Evolutionary conservation across 495 filamentous ascomycete genomes (phyloP).

Genomic region (Aspergillus kassunensis): DNA sequence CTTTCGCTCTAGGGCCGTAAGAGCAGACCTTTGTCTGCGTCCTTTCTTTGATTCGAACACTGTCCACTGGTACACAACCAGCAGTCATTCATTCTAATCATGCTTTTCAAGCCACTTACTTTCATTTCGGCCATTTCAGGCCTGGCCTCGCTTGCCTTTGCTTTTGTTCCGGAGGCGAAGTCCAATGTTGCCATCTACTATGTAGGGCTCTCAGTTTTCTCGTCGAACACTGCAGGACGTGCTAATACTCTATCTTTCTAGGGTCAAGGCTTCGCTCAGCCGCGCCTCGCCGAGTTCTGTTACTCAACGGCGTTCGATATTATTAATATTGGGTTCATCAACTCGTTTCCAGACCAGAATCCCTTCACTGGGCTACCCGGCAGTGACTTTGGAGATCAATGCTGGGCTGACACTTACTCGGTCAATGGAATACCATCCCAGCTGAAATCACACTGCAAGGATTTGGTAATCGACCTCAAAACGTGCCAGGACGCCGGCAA

Average conservation of each 20-base stretch:
- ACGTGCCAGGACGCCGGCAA: conserved; percentile 64
- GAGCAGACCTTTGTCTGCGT: conserved; percentile 49
- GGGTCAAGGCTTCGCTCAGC: conserved; percentile 47
- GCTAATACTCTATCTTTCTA: conserved; percentile 25
- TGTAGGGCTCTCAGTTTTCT: conserved; percentile 30
- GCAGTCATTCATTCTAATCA: conserved; percentile 28
- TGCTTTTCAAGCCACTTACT: conserved; percentile 31
- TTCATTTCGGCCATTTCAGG: conserved; percentile 27
- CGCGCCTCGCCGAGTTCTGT: conserved; percentile 54
- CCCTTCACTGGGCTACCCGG: conserved; percentile 2
- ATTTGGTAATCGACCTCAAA: conserved; percentile 12
- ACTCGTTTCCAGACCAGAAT: conserved; percentile 55
- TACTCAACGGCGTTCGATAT: conserved; percentile 57
- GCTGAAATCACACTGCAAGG: neutral
- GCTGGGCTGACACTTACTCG: conserved; percentile 8
- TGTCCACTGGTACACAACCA: conserved; percentile 17
- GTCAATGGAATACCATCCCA: conserved; percentile 2
- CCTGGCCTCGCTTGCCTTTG: conserved; percentile 32
- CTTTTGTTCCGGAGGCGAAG: conserved; percentile 45
- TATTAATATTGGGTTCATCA: conserved; percentile 63
- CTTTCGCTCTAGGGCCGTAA: conserved; percentile 18
- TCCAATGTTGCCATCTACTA: conserved; percentile 65
- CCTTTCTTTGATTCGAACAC: conserved; percentile 39
- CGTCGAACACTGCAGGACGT: neutral
- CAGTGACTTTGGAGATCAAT: conserved; percentile 11